phyloP scores from a whole-genome alignment of 2,329 filamentous ascomycete species.

The Pezicula rhizophila region DNA sequence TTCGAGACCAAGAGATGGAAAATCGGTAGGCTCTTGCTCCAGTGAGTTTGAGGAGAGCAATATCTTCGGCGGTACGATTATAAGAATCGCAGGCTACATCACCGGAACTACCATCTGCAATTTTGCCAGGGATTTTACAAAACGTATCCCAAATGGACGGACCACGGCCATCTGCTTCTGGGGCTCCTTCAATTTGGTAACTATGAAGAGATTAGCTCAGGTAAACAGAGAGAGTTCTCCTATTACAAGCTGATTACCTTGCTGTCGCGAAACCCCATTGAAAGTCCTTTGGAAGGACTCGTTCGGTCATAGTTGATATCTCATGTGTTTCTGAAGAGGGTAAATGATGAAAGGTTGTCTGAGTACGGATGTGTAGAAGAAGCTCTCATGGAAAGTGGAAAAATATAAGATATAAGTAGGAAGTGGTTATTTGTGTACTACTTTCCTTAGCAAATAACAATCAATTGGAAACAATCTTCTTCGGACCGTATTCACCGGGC shows the following conservation, averaged over 20 bases:
- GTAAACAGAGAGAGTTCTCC: background rate
- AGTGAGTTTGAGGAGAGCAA: constrained; percentile 67
- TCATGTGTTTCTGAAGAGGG: background rate
- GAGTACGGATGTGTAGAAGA: background rate
- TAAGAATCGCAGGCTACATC: constrained; percentile 82
- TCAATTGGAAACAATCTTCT: background rate
- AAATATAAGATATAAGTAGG: background rate
- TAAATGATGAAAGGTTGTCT: constrained; percentile 4
- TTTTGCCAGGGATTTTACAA: constrained; percentile 73
- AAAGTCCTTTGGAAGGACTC: constrained; percentile 60
- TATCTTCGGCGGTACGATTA: constrained; percentile 71
- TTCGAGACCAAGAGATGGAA: constrained; percentile 77
- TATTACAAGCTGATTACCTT: constrained; percentile 41
- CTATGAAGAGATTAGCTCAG: constrained; percentile 37
- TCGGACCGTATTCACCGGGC: background rate
- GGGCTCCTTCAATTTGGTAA: constrained; percentile 81
- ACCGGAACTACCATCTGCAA: constrained; percentile 70
- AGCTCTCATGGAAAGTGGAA: background rate
- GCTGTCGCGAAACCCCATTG: constrained; percentile 78
- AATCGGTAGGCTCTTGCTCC: constrained; percentile 76
- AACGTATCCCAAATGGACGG: constrained; percentile 91
- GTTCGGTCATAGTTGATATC: constrained; percentile 36
- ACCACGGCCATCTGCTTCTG: constrained; percentile 68
- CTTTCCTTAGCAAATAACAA: background rate
- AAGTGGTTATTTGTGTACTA: background rate